These are phyloP conservation scores for Amesomyces nigricolor DNA, from an alignment of 2,329 filamentous ascomycete genomes.

Conservation along the genomic window DNA sequence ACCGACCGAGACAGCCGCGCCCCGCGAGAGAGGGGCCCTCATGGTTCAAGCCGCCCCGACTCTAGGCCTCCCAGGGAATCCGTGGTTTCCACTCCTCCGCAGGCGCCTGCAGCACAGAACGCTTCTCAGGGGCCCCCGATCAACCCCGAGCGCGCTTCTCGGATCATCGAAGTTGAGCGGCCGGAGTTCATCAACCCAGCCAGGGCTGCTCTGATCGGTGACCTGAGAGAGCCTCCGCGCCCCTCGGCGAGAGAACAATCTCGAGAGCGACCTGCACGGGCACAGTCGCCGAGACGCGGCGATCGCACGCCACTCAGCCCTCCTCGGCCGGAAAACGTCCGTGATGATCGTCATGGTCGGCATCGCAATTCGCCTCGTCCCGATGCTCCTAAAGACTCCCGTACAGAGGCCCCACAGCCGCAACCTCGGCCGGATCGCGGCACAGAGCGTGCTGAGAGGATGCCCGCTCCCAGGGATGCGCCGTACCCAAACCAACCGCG, in stretches of 20 bases:
- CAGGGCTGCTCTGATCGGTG: conserved; percentile 42
- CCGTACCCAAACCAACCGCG: conserved; percentile 30
- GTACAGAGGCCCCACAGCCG: conserved; percentile 27
- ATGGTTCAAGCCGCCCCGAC: conserved; percentile 23
- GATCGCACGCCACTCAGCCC: conserved; percentile 33
- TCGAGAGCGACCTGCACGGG: conserved; percentile 36
- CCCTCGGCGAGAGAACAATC: conserved; percentile 37
- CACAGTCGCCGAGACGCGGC: conserved; percentile 47
- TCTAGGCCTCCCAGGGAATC: conserved; percentile 25
- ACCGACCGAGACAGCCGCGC: conserved; percentile 30
- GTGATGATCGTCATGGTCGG: conserved; percentile 46
- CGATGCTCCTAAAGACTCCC: conserved; percentile 28
- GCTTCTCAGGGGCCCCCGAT: conserved; percentile 42
- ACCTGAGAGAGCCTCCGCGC: conserved; percentile 33
- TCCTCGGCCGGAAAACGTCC: conserved; percentile 34
- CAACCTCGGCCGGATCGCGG: conserved; percentile 31
- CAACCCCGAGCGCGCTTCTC: conserved; percentile 49
- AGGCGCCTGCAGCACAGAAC: conserved; percentile 29
- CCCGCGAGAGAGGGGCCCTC: conserved; percentile 36
- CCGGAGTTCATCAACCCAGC: conserved; percentile 44
- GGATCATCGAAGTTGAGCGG: conserved; percentile 33
- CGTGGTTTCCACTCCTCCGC: conserved; percentile 23
- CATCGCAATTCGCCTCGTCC: conserved; percentile 36
- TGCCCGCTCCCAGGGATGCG: conserved; percentile 16
- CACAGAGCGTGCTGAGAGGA: conserved; percentile 35